These are phyloP conservation scores for Candida chilensis DNA, from an alignment of 805 yeast species.

Conservation along the genomic window DNA sequence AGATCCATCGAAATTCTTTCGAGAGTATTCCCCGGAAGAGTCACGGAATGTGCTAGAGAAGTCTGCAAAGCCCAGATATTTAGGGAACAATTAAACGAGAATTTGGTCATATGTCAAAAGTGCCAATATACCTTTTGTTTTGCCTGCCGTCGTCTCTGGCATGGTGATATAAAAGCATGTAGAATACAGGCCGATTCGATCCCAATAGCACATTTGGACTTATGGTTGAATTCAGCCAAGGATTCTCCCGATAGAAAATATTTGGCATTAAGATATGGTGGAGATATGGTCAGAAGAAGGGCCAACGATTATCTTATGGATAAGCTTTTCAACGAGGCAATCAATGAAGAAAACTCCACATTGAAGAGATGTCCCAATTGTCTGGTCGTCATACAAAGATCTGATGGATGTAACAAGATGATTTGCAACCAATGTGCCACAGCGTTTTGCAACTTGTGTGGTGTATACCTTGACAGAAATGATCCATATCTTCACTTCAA, in stretches of 20 bases:
- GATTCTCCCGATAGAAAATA: conserved; percentile 21
- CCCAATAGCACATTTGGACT: conserved; percentile 20
- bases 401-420: conserved; percentile 63
- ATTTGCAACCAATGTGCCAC: conserved; percentile 39
- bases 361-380: conserved; percentile 47
- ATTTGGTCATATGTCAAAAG: conserved; percentile 35
- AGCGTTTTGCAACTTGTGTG: conserved; percentile 49
- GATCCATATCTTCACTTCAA: conserved; percentile 47
- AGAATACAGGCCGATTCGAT: too few relatives aligned
- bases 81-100: conserved; percentile 33
- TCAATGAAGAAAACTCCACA: conserved; percentile 29
- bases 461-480: conserved; percentile 19
- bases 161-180: conserved; percentile 42
- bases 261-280: conserved; percentile 35
- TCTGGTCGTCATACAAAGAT: conserved; percentile 34
- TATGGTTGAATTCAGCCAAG: conserved; percentile 18
- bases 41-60: conserved; percentile 40
- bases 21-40: conserved; percentile 34
- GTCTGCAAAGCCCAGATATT: conserved; percentile 37
- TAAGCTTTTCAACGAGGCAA: conserved; percentile 30
- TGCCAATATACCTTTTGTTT: conserved; percentile 50
- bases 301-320: conserved; percentile 39
- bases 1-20: conserved; percentile 32
- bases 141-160: conserved; percentile 53
- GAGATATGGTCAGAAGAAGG: conserved; percentile 25